These are phyloP conservation scores for Xylariaceae sp. DNA, from an alignment of 2,329 filamentous ascomycete genomes.

Conservation along the genomic window DNA sequence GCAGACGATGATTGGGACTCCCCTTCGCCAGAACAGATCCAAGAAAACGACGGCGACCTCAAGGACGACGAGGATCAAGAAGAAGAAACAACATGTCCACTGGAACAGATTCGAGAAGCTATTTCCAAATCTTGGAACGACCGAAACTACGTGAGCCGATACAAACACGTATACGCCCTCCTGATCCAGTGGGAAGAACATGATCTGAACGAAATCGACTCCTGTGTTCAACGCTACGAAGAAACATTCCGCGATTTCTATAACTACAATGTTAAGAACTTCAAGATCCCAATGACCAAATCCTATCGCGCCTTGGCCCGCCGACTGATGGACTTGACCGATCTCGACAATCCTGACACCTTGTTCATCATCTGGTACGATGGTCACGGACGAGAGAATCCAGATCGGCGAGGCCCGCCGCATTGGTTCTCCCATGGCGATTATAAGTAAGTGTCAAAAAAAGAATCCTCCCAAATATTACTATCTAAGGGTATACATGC, in stretches of 20 bases:
- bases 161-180: neutral
- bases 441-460: neutral
- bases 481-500: no score
- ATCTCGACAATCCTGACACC: neutral
- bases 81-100: no score
- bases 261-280: neutral
- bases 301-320: neutral
- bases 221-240: neutral
- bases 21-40: no score
- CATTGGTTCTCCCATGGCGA: constrained; percentile 2
- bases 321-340: neutral
- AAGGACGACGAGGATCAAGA: no score
- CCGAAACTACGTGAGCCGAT: neutral
- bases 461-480: no score
- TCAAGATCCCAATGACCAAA: neutral
- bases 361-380: constrained; percentile 14
- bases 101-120: no score
- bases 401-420: constrained; percentile 5
- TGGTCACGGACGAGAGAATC: constrained; percentile 6
- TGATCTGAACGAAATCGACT: neutral
- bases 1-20: no score
- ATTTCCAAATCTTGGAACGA: no score
- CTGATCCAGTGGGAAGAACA: neutral
- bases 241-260: neutral
- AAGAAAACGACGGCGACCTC: no score